These are phyloP conservation scores for Geosmithia flava DNA, from an alignment of 2,329 filamentous ascomycete genomes.

Conservation along the genomic window DNA sequence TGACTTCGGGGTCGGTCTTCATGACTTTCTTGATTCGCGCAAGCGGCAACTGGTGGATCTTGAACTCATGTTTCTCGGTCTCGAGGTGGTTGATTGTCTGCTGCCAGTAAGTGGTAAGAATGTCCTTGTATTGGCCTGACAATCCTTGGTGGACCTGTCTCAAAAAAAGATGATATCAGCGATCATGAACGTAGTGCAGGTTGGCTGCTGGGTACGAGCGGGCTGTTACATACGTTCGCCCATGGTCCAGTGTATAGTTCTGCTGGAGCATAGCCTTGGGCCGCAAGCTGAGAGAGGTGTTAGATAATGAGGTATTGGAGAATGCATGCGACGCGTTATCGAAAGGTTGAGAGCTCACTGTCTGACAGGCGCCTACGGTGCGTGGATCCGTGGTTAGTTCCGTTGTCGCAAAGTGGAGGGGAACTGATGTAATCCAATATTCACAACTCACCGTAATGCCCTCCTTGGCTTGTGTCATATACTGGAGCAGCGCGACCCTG, in stretches of 20 bases:
- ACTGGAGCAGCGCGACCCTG: conserved; percentile 47
- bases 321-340: conserved; percentile 3
- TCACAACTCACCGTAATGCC: conserved; percentile 57
- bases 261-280: conserved; percentile 78
- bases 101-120: conserved; percentile 98
- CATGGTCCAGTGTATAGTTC: conserved; percentile 90
- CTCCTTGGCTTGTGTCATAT: conserved; percentile 64
- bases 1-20: conserved; percentile 98
- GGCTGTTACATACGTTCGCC: conserved; percentile 62
- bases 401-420: neutral
- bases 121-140: conserved; percentile 86
- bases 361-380: conserved; percentile 31
- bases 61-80: conserved; percentile 93
- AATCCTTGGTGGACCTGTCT: conserved; percentile 85
- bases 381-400: neutral
- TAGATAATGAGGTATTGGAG: too few species aligned
- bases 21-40: conserved; percentile 99
- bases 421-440: neutral
- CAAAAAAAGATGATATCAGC: conserved; percentile 1
- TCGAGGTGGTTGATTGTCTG: conserved; percentile 95
- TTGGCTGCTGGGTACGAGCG: neutral
- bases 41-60: conserved; percentile 88
- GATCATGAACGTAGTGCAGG: neutral
- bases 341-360: conserved; percentile 17
- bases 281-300: conserved; percentile 53